Conservation (phyloP, 1,284 basidiomycete species). For the Cerioporus squamosus region DNA sequence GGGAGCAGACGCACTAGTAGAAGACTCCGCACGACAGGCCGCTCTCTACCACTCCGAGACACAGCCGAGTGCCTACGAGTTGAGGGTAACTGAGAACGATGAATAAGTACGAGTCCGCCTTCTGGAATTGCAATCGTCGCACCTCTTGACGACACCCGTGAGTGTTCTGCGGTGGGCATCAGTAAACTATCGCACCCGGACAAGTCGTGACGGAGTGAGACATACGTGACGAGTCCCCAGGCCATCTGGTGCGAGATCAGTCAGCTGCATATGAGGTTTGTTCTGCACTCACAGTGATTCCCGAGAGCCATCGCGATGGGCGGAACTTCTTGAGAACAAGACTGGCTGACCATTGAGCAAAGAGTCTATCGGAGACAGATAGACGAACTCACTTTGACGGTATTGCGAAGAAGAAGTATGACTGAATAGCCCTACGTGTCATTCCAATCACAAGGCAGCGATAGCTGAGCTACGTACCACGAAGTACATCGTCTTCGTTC, state of each 20-base stretch:
- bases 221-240: slow-evolving; percentile 28
- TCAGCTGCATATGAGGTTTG: background rate
- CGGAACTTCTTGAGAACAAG: slow-evolving; percentile 37
- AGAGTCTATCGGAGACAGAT: background rate
- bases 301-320: slow-evolving; percentile 38
- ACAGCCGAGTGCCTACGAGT: slow-evolving; percentile 61
- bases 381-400: slow-evolving; percentile 52
- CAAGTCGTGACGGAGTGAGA: background rate
- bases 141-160: slow-evolving; percentile 71
- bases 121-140: slow-evolving; percentile 4
- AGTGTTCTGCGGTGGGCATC: slow-evolving; percentile 32
- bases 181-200: slow-evolving; percentile 51
- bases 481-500: slow-evolving; percentile 66
- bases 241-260: slow-evolving; percentile 14
- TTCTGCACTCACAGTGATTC: slow-evolving; percentile 27
- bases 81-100: slow-evolving; percentile 53
- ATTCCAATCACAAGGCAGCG: too few species aligned
- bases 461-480: slow-evolving; percentile 51
- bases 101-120: too few species aligned
- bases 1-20: slow-evolving; percentile 46
- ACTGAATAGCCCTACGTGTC: slow-evolving; percentile 37
- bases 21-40: slow-evolving; percentile 72
- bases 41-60: slow-evolving; percentile 67
- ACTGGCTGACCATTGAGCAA: slow-evolving; percentile 10
- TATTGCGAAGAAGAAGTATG: slow-evolving; percentile 64